Conservation (phyloP, 2,329 filamentous ascomycete genomes). For the Neonectria neomacrospora region DNA sequence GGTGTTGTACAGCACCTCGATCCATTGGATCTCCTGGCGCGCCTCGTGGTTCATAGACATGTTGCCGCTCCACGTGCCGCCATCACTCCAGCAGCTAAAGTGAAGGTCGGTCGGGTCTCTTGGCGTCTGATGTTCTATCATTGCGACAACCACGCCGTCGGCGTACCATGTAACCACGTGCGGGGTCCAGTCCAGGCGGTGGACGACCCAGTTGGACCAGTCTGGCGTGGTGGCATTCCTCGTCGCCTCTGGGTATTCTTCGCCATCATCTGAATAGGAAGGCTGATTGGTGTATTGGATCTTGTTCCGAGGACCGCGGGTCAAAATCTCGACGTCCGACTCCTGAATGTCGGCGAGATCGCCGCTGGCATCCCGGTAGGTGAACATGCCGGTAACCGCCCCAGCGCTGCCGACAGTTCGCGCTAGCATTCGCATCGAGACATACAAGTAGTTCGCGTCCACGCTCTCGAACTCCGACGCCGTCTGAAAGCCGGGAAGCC, state of each 20-base stretch:
- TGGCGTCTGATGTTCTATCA: slow-evolving; percentile 65
- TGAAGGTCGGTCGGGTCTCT: slow-evolving; percentile 60
- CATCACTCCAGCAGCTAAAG: slow-evolving; percentile 70
- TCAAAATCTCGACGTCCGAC: slow-evolving; percentile 63
- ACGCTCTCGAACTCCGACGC: slow-evolving; percentile 58
- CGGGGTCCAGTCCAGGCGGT: slow-evolving; percentile 68
- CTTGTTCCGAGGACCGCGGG: slow-evolving; percentile 52
- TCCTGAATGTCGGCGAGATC: slow-evolving; percentile 56
- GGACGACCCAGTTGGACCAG: slow-evolving; percentile 66
- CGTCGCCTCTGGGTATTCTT: slow-evolving; percentile 57
- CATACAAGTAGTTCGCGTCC: slow-evolving; percentile 35
- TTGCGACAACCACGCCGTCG: slow-evolving; percentile 58
- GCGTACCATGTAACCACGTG: slow-evolving; percentile 64
- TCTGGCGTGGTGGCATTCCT: slow-evolving; percentile 57
- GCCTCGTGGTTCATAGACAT: slow-evolving; percentile 63
- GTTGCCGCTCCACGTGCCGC: slow-evolving; percentile 66
- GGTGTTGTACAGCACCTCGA: slow-evolving; percentile 65
- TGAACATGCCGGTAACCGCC: slow-evolving; percentile 63
- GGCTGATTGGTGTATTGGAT: slow-evolving; percentile 71
- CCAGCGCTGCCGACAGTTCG: slow-evolving; percentile 58
- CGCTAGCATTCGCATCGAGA: slow-evolving; percentile 59
- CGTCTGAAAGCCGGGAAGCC: slow-evolving; percentile 55
- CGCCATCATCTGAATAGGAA: slow-evolving; percentile 56
- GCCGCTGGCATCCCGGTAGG: slow-evolving; percentile 52
- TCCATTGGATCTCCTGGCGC: slow-evolving; percentile 68